These are phyloP conservation scores for Neoarthrinium moseri DNA, from an alignment of 2,329 filamentous ascomycete species.

Conservation along the genomic window DNA sequence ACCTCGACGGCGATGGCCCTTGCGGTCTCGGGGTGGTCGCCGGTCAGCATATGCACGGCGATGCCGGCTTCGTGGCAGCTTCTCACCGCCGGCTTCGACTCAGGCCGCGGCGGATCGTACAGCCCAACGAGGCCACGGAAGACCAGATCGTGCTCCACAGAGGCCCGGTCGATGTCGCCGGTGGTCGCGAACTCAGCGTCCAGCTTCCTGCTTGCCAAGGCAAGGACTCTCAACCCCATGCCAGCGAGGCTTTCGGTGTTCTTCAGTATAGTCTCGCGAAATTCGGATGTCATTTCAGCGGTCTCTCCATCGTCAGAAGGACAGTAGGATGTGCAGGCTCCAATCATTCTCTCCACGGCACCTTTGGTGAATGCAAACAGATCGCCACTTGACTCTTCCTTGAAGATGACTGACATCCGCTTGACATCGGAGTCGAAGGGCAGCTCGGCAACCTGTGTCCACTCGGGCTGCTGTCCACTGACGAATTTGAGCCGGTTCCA, in stretches of 20 bases:
- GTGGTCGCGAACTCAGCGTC: conserved; percentile 11
- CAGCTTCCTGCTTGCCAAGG: conserved; percentile 53
- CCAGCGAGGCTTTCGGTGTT: conserved; percentile 63
- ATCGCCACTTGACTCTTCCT: conserved; percentile 32
- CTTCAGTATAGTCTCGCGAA: conserved; percentile 50
- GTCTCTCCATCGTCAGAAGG: conserved; percentile 33
- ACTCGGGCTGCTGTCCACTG: conserved; percentile 43
- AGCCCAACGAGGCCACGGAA: conserved; percentile 69
- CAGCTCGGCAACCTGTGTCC: conserved; percentile 61
- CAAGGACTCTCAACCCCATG: conserved; percentile 61
- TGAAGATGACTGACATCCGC: conserved; percentile 70
- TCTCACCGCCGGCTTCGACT: conserved; percentile 60
- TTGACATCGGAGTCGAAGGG: conserved; percentile 73
- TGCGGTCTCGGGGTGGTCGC: background rate
- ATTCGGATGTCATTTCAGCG: conserved; percentile 42
- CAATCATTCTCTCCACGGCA: conserved; percentile 66
- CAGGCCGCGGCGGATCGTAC: conserved; percentile 69
- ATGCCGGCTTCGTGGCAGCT: conserved; percentile 46
- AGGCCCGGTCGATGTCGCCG: conserved; percentile 45
- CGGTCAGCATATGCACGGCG: background rate
- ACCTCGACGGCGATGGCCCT: background rate
- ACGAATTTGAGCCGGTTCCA: conserved; percentile 56
- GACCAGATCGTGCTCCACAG: conserved; percentile 56
- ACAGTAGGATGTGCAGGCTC: conserved; percentile 45
- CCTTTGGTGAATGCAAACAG: conserved; percentile 53